Evolutionary conservation across 163 green algal species (phyloP), one percentile per base, ranked within the genome.

Genomic region (Chloromonas sp.): DNA sequence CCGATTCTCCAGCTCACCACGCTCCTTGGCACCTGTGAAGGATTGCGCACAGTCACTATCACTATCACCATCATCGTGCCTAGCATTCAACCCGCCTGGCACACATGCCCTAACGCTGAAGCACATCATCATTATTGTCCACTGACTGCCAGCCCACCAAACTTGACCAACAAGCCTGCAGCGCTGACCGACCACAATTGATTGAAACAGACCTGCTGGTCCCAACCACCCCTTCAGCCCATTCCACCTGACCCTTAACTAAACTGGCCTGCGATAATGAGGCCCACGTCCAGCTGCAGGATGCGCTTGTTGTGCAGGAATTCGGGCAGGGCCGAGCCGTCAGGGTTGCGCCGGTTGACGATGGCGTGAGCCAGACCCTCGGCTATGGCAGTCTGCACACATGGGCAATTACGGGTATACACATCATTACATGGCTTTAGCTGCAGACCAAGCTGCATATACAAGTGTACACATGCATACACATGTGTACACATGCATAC

Each of bases 1-100:
- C 13, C 96, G 93, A 58, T 86, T 91, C 91, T 99, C 96, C 81
- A 99, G 90, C 92, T 99, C 96, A 58, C 96, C 96, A 1, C 96
- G 91, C 92, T 99, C 96, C 92, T 98, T 98, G 83, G 96, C 95
- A 61, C 96, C 95, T 79, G 96, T 36, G 36, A 36, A 36, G 36
- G 36, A 36, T 36, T 36, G 36, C 36, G 36, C 36, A 36, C 36
- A 36, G 36, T 36, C 36, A 36, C 36, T 36, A 36, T 36, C 36
- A 36, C 36, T 36, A 36, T 36, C 36, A 36, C 36, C 36, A 36
- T 36, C 36, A 36, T 36, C 36, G 36, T 36, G 36, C 36, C 36
- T 36, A 36, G 36, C 36, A 36, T 36, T 36, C 36, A 36, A 36
- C 36, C 36, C 36, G 36, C 36, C 36, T 36, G 36, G 36, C 36